A percentile compares a stretch with the other conserved stretches of the same genome.
Conservation (phyloP, 2,329 filamentous ascomycete species). For the Penicillium sp. region DNA sequence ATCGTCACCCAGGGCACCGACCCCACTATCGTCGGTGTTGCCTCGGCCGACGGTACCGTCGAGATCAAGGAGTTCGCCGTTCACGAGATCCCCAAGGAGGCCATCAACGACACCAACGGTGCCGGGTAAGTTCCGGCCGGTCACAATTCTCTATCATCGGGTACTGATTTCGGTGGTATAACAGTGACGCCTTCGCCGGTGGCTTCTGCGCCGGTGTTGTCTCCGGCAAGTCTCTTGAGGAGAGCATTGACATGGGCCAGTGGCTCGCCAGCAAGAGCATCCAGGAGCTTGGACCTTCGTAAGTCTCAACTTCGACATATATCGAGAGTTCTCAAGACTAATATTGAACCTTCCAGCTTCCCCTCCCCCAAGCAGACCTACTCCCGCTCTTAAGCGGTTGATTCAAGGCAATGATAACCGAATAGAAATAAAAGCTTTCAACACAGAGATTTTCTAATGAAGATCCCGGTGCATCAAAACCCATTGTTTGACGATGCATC, state of each 20-base stretch:
- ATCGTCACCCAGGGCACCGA: conserved; percentile 95
- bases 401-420: conserved; percentile 10
- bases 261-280: conserved; percentile 95
- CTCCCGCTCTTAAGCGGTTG: conserved; percentile 39
- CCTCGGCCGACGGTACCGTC: conserved; percentile 65
- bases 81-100: conserved; percentile 70
- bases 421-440: conserved; percentile 27
- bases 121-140: conserved; percentile 60
- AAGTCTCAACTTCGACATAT: conserved; percentile 51
- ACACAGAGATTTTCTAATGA: conserved; percentile 21
- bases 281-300: conserved; percentile 94
- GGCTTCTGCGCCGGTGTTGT: conserved; percentile 90
- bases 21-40: conserved; percentile 77
- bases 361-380: conserved; percentile 82
- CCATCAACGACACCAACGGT: conserved; percentile 96
- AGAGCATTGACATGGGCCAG: conserved; percentile 86
- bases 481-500: conserved; percentile 17
- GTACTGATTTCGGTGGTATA: conserved; percentile 14
- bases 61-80: conserved; percentile 78
- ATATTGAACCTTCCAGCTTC: conserved; percentile 56
- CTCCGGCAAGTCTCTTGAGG: conserved; percentile 76
- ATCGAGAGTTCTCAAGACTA: conserved; percentile 6
- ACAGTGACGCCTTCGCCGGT: conserved; percentile 88
- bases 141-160: neutral
- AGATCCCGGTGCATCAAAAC: conserved; percentile 21